Percentiles rank a stretch among this genome's conserved stretches.
Evolutionary conservation across 768 basidiomycete species (phyloP).

Genomic region (Calocybe gangraenosa): DNA sequence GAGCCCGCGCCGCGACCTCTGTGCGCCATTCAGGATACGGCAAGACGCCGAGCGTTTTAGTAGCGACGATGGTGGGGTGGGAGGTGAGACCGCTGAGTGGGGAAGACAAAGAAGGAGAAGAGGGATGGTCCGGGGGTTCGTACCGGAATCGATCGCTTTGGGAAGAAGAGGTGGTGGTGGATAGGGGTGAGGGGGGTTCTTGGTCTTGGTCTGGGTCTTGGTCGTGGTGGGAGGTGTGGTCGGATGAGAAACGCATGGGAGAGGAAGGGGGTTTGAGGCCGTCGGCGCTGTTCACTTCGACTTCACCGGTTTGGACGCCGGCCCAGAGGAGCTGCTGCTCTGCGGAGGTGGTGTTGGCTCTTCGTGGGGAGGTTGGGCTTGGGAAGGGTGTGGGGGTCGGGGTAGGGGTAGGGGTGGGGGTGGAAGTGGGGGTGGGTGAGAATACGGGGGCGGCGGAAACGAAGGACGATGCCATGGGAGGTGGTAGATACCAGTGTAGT

Average conservation of each 20-base stretch:
- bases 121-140: constrained; percentile 12
- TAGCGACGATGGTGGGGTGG: constrained; percentile 10
- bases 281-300: not conserved
- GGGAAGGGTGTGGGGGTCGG: constrained; percentile 24
- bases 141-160: constrained; percentile 7
- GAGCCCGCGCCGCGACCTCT: constrained; percentile 44
- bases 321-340: too few species aligned
- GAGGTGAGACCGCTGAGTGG: constrained; percentile 15
- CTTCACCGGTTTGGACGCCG: too few species aligned
- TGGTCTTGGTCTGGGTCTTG: not conserved
- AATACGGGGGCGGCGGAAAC: constrained; percentile 21
- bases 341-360: not conserved
- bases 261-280: not conserved
- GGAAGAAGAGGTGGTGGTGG: constrained; percentile 11
- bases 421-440: constrained; percentile 12
- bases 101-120: too few species aligned
- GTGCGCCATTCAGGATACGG: constrained; percentile 69
- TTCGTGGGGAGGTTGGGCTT: constrained; percentile 16
- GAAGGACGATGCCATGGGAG: constrained; percentile 38
- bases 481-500: constrained; percentile 40
- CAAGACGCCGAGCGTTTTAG: constrained; percentile 32
- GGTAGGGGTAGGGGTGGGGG: constrained; percentile 21
- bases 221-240: not conserved
- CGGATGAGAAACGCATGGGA: not conserved
- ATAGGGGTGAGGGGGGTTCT: not conserved